Evolutionary conservation across 2,329 filamentous ascomycete species (phyloP), one percentile per base, ranked within the genome.

Genomic region (Diplocarpon rosae): DNA sequence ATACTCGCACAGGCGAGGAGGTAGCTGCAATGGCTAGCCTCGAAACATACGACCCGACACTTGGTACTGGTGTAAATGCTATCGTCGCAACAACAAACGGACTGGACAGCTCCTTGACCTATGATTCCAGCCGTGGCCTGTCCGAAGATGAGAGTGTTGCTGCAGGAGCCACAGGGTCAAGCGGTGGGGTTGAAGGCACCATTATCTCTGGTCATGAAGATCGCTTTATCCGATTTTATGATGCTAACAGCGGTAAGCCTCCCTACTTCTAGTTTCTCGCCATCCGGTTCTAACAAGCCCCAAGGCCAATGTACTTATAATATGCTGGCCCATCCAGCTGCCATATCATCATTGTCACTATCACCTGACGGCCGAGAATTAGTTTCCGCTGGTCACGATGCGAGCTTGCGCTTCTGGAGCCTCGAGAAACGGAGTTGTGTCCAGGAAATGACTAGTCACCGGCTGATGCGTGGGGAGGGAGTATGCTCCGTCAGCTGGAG

Each of bases 161-260:
- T 1, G 83, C 83, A 35, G 87, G 88, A 1, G 87, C 90, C 5
- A 96, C 92, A 0, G 77, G 78, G 10, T 85, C 85, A 17, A 69
- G 72, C 30, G 86, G 83, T 45, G 84, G 84, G 29, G 80, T 95
- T 1, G 89, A 95, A 64, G 92, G 92, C 11, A 85, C 93, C 16
- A 85, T 98, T 47, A 95, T 98, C 53, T 93, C 85, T 50, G 92
- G 92, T 52, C 90, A 98, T 62, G 92, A 98, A 69, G 92, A 98
- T 67, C 81, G 85, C 56, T 95, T 88, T 59, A 88, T 98, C 56
- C 76, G 90, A 54, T 95, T 98, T 72, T 98, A 95, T 63, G 92
- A 98, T 70, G 92, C 92, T 51, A 96, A 98, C 62, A 95, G 87
- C 67, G 92, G 92, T 96, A 83, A 66, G 85, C 29, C 29, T 13